Conservation (phyloP, 192 early-diverging fungal species). For the Paraglomus occultum region DNA sequence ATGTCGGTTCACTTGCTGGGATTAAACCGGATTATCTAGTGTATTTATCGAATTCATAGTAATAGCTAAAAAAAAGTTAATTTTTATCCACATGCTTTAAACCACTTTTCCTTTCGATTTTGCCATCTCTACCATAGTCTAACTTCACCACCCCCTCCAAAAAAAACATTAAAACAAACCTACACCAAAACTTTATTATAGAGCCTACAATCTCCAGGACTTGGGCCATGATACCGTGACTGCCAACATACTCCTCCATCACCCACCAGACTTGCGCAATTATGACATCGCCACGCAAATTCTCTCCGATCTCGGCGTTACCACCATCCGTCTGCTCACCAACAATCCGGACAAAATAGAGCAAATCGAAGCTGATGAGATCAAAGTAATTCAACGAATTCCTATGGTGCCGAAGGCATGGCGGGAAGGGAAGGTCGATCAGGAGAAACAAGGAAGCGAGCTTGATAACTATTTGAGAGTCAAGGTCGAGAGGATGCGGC, state of each 20-base stretch:
- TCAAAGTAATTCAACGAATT: slow-evolving; percentile 78
- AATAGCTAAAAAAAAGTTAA: too few species aligned
- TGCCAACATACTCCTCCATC: slow-evolving; percentile 87
- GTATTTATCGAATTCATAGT: too few species aligned
- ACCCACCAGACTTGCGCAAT: slow-evolving; percentile 90
- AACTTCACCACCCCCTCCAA: too few species aligned
- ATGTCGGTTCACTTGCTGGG: too few species aligned
- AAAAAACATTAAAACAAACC: neutral
- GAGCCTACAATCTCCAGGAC: slow-evolving; percentile 97
- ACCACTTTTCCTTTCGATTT: too few species aligned
- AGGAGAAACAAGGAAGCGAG: slow-evolving; percentile 47
- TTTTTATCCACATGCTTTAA: too few species aligned
- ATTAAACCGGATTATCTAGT: too few species aligned
- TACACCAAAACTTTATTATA: slow-evolving; percentile 32
- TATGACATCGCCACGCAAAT: slow-evolving; percentile 91
- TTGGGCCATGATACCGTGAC: slow-evolving; percentile 91
- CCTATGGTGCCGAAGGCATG: slow-evolving; percentile 92
- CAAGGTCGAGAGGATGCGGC: slow-evolving; percentile 90
- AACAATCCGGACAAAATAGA: slow-evolving; percentile 97
- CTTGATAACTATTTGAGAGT: slow-evolving; percentile 83
- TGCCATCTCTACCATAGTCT: too few species aligned
- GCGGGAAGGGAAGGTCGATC: slow-evolving; percentile 45
- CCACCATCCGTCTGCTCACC: slow-evolving; percentile 79
- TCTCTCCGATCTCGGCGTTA: slow-evolving; percentile 74
- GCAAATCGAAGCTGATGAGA: slow-evolving; percentile 60